These are phyloP conservation scores for Auricularia sp. DNA, from an alignment of 768 basidiomycete species.

Conservation along the genomic window DNA sequence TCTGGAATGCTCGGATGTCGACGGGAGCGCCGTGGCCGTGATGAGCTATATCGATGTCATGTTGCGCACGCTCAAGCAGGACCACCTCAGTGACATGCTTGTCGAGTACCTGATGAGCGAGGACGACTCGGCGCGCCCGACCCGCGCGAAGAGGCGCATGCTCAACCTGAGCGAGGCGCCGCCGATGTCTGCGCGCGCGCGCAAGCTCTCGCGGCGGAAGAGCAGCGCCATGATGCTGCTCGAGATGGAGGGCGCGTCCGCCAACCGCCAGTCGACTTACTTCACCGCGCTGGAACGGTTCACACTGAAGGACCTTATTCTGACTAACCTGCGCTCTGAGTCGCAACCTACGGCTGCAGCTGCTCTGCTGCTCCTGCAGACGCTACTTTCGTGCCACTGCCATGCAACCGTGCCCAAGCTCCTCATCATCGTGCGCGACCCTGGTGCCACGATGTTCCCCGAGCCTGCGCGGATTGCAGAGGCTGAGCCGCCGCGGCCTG, in stretches of 20 bases:
- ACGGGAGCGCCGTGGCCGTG: constrained; percentile 94
- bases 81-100: constrained; percentile 56
- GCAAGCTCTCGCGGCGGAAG: constrained; percentile 50
- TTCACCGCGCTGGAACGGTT: constrained; percentile 82
- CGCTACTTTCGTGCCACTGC: constrained; percentile 63
- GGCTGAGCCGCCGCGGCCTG: constrained; percentile 1
- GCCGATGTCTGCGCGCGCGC: constrained; percentile 14
- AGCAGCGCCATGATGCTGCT: constrained; percentile 88
- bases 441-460: constrained; percentile 65
- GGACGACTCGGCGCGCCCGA: constrained; percentile 58
- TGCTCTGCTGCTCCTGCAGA: constrained; percentile 71
- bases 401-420: constrained; percentile 54
- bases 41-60: constrained; percentile 91
- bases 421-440: constrained; percentile 58
- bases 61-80: constrained; percentile 54
- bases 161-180: constrained; percentile 1
- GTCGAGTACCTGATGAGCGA: constrained; percentile 77
- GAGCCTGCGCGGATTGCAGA: constrained; percentile 35
- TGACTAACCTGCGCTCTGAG: constrained; percentile 65
- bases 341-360: constrained; percentile 58
- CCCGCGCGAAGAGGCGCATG: constrained; percentile 14
- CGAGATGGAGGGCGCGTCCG: constrained; percentile 70
- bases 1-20: constrained; percentile 81
- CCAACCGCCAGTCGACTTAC: constrained; percentile 59
- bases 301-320: constrained; percentile 80